Base-by-base conservation (phyloP, 2,329 filamentous ascomycete species). In the Achaetomium macrosporum region DNA sequence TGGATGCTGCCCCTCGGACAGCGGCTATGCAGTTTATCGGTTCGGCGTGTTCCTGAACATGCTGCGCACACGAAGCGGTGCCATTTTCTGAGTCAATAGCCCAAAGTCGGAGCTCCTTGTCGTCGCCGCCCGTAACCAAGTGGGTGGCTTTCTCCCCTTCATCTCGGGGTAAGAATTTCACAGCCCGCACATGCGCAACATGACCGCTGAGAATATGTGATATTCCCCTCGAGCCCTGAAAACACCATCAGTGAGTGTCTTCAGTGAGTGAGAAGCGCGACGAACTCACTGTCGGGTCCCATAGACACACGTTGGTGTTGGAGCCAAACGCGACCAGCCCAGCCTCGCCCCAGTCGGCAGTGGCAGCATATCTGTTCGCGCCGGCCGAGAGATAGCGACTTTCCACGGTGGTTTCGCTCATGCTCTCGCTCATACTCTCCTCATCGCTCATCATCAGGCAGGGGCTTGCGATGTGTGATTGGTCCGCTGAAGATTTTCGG, bases 301-400 rank as follows among this genome's bases (percentile, higher is more conserved):
- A 99, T 39, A 97, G 67, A 41, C 90, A 92, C 62, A 99, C 79
- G 71, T 93, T 93, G 61, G 85, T 84, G 69, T 95, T 89, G 9
- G 91, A 86, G 31, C 93, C 93, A 72, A 89, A 99, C 30, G 90
- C 93, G 50, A 99, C 76, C 42, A 90, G 67, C 10, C 87, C 88
- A 58, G 78, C 72, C 17, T 71, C 66, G 65, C 87, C 83, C 93
- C 93, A 99, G 72, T 97, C 92, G 29, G 92, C 91, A 29, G 90
- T 88, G 15, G 86, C 84, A 16, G 92, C 87, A 64, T 97, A 89
- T 63, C 92, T 81, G 69, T 97, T 99, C 43, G 90, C 92, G 56
- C 93, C 93, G 57, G 85, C 83, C 43, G 89, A 85, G 60, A 93
- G 68, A 60, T 83, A 82, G 57, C 76, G 71, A 58, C 73, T 65